Conservation (phyloP, 805 yeast genomes). For the Barnettozyma botsteinii region DNA sequence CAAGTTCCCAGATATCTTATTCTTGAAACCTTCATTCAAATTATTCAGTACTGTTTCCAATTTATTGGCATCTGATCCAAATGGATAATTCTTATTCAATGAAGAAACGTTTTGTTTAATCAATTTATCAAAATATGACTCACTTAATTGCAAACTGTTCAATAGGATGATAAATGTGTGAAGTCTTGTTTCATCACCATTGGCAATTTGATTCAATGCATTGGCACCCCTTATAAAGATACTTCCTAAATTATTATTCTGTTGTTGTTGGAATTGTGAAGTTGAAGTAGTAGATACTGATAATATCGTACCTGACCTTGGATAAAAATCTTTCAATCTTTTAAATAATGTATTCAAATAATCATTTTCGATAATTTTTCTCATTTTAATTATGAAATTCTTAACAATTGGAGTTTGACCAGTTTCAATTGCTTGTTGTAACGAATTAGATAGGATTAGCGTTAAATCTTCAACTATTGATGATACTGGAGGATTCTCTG, state of each 20-base stretch:
- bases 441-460: conserved; percentile 60
- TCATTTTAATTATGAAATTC: conserved; percentile 48
- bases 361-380: conserved; percentile 57
- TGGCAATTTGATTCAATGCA: conserved; percentile 34
- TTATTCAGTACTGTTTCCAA: conserved; percentile 24
- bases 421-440: conserved; percentile 62
- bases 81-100: conserved; percentile 33
- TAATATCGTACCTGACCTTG: conserved; percentile 31
- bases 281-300: conserved; percentile 12
- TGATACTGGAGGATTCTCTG: conserved; percentile 63
- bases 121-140: conserved; percentile 45
- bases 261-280: conserved; percentile 13
- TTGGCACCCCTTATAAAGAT: conserved; percentile 40
- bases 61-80: conserved; percentile 29
- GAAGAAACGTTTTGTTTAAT: conserved; percentile 27
- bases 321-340: conserved; percentile 40
- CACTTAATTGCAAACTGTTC: conserved; percentile 65
- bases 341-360: conserved; percentile 50
- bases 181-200: conserved; percentile 43
- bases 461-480: conserved; percentile 85
- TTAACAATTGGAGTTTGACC: conserved; percentile 57
- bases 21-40: conserved; percentile 21
- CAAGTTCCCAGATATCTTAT: conserved; percentile 27
- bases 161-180: conserved; percentile 59
- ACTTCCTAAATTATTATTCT: conserved; percentile 23